phyloP scores from a whole-genome alignment of 345 rosid species.

The Brassica rapa region DNA sequence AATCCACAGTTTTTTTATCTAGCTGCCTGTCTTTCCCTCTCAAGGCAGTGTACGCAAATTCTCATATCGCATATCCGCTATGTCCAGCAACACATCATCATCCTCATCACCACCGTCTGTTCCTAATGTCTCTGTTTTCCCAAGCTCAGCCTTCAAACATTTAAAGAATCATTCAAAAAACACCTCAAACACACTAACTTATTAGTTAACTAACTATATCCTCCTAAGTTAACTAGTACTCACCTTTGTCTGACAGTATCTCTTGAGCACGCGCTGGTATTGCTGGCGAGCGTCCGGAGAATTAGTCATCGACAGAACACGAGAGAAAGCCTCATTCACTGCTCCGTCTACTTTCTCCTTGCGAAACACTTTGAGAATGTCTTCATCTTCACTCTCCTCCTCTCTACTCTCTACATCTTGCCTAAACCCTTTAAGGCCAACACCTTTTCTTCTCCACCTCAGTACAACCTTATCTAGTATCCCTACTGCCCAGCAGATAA shows the following conservation, averaged over 20 bases:
- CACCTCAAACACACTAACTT: neutral
- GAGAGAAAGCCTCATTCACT: constrained; percentile 73
- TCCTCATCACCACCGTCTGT: constrained; percentile 39
- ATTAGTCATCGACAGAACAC: constrained; percentile 80
- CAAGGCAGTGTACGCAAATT: constrained; percentile 28
- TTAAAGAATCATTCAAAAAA: constrained; percentile 1
- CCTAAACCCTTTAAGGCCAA: constrained; percentile 74
- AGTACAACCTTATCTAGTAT: constrained; percentile 79
- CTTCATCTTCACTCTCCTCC: constrained; percentile 83
- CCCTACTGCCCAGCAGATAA: constrained; percentile 93
- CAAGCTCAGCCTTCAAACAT: constrained; percentile 61
- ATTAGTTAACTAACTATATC: neutral
- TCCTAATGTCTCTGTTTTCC: constrained; percentile 48
- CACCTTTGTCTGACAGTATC: constrained; percentile 76
- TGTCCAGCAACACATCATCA: constrained; percentile 39
- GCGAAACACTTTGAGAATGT: constrained; percentile 88
- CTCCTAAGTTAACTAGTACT: neutral
- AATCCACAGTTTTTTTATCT: neutral
- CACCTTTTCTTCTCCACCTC: constrained; percentile 92
- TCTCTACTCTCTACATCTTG: constrained; percentile 50
- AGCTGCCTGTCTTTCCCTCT: neutral
- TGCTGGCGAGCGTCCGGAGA: constrained; percentile 83
- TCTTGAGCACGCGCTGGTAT: constrained; percentile 79
- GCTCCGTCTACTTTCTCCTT: constrained; percentile 80
- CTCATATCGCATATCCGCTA: constrained; percentile 54